Evolutionary conservation across 192 early-diverging fungal species (phyloP), one percentile per base, ranked within the genome.

Genomic region (Podila epicladia): DNA sequence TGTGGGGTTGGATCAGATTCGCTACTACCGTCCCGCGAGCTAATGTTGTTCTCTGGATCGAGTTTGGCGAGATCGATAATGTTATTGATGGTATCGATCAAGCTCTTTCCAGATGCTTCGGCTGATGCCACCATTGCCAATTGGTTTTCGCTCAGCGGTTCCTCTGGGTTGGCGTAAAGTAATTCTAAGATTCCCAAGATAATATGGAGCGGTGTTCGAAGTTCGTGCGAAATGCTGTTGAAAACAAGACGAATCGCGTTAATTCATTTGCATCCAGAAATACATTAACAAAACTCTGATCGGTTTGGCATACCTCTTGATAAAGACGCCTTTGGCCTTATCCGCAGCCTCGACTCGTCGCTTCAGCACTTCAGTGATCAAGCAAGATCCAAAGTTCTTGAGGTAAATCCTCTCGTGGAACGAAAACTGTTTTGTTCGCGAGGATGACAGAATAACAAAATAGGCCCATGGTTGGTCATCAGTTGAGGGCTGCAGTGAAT

Each of bases 181-280:
- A 89, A 65, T 38, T 89, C 86, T 19, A 83, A 69, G 37, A 75
- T 82, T n/a, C 80, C 87, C 49, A 89, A 66, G 12, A 89, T 79
- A 35, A 85, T 85, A 60, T 89, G 87, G 33, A 89, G 66, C 11
- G 87, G 87, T 28, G 87, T 89, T 65, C 85, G 59, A 57, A 88
- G 85, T 61, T 88, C 87, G 50, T 88, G 87, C 13, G 73, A 78
- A 15, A 88, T 85, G 13, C 74, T 76, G 60, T 9, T 20, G 50
- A 32, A n/a, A 67, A 17, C 5, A 32, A 35, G 6, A 24, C n/a
- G 49, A 7, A 17, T 35, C 0, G 53, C 2, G 51, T 33, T 38
- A 37, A 22, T 35, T 2, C 33, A 0, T 9, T 7, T 28, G 31
- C 24, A 13, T 17, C n/a, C 0, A 5, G 51, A 29, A 9, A 15